Conservation (phyloP, 2,329 filamentous ascomycete genomes). For the Ceratocystis harringtonii region DNA sequence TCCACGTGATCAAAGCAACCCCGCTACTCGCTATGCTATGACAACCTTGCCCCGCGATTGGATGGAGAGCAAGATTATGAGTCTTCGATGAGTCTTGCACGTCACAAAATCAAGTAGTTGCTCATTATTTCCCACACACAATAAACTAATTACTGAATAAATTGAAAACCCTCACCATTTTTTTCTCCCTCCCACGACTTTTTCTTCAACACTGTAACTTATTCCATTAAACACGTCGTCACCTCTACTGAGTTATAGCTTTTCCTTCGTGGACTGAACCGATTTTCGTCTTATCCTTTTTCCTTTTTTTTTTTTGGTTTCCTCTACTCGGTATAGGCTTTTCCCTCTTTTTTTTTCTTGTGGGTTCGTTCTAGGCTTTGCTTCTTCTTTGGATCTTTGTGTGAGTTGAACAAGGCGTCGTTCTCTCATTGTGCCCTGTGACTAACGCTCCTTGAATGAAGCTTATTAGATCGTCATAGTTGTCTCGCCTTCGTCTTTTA, state of each 20-base stretch:
- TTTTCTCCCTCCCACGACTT: not conserved
- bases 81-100: slow-evolving; percentile 2
- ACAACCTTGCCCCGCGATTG: slow-evolving; percentile 1
- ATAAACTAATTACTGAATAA: not conserved
- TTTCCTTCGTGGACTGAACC: not conserved
- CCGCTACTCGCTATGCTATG: not conserved
- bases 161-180: not conserved
- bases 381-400: not conserved
- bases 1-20: not conserved
- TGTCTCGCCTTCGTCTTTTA: not conserved
- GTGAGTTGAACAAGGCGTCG: not conserved
- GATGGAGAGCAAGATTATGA: not conserved
- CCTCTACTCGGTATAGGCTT: not conserved
- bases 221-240: no score
- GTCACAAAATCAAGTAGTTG: not conserved
- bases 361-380: not conserved
- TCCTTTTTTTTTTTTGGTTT: not conserved
- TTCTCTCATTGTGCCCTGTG: not conserved
- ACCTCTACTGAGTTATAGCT: not conserved
- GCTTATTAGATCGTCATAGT: not conserved
- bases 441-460: not conserved
- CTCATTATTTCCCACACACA: not conserved
- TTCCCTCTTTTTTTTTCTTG: not conserved
- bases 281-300: slow-evolving; percentile 4
- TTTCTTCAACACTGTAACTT: not conserved